Evolutionary conservation across 148 eudicot species (phyloP).

Genomic region (Polygonum maritimum): DNA sequence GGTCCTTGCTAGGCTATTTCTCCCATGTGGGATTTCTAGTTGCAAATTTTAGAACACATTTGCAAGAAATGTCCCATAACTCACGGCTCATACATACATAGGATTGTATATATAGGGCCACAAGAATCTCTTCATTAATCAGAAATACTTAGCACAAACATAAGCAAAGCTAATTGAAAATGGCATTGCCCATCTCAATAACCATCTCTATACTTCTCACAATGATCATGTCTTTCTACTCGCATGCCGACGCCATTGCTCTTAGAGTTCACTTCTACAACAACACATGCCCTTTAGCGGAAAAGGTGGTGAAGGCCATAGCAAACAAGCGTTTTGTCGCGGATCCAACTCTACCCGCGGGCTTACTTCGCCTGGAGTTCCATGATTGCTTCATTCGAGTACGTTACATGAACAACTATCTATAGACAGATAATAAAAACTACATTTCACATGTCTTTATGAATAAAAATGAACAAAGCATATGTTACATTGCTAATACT

Average conservation of each 20-base stretch:
- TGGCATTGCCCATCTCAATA: neutral
- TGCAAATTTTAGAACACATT: neutral
- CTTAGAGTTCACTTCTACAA: constrained; percentile 14
- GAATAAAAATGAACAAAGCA: too few species aligned
- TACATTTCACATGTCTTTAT: too few species aligned
- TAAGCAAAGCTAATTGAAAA: neutral
- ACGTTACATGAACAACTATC: neutral
- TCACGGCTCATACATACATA: neutral
- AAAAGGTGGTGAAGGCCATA: constrained; percentile 10
- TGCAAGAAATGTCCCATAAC: neutral
- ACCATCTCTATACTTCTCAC: neutral
- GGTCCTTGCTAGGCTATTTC: neutral
- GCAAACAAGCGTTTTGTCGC: neutral
- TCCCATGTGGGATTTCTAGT: neutral
- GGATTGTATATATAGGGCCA: neutral
- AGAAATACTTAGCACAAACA: neutral
- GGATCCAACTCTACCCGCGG: constrained; percentile 15
- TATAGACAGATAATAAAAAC: too few species aligned
- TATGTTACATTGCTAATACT: neutral
- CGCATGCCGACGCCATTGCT: neutral
- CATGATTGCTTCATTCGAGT: constrained; percentile 20
- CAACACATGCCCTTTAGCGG: constrained; percentile 17
- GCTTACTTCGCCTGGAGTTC: constrained; percentile 21
- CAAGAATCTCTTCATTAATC: neutral
- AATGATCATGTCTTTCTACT: neutral